Percentiles rank a stretch among this genome's conserved stretches.
These are phyloP conservation scores for Penicillium sp. DNA, from an alignment of 2,329 filamentous ascomycete species.

Conservation along the genomic window DNA sequence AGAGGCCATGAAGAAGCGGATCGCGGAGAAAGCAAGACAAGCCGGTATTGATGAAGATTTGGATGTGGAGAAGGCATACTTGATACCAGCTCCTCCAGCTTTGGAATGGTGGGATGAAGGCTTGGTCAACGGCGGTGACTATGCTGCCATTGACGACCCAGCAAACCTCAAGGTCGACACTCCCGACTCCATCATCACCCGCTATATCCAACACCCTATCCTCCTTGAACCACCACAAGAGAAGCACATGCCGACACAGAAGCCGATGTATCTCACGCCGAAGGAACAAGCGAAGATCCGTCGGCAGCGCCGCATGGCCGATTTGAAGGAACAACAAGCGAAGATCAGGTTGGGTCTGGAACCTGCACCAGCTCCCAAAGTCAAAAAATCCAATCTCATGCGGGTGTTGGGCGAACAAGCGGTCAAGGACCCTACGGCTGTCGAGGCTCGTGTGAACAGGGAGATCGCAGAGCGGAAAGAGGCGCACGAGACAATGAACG, in stretches of 20 bases:
- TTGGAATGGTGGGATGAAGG: constrained; percentile 99
- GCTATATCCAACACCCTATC: constrained; percentile 91
- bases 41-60: constrained; percentile 92
- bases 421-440: constrained; percentile 95
- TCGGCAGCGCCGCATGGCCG: constrained; percentile 84
- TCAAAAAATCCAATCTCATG: constrained; percentile 98
- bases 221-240: constrained; percentile 90
- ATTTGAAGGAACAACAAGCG: constrained; percentile 93
- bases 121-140: constrained; percentile 72
- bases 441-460: constrained; percentile 88
- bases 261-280: constrained; percentile 88
- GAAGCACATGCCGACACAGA: constrained; percentile 73
- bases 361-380: constrained; percentile 88
- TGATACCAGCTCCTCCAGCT: constrained; percentile 79
- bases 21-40: constrained; percentile 82
- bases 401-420: constrained; percentile 88
- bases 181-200: constrained; percentile 83
- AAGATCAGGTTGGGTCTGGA: constrained; percentile 91
- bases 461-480: constrained; percentile 86
- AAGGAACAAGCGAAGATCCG: constrained; percentile 91
- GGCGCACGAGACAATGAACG: constrained; percentile 76
- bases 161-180: constrained; percentile 71
- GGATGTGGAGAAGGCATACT: constrained; percentile 84
- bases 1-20: constrained; percentile 92
- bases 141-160: constrained; percentile 68